phyloP scores from a whole-genome alignment of 768 basidiomycete genomes.

The Candolleomyces eurysporus region DNA sequence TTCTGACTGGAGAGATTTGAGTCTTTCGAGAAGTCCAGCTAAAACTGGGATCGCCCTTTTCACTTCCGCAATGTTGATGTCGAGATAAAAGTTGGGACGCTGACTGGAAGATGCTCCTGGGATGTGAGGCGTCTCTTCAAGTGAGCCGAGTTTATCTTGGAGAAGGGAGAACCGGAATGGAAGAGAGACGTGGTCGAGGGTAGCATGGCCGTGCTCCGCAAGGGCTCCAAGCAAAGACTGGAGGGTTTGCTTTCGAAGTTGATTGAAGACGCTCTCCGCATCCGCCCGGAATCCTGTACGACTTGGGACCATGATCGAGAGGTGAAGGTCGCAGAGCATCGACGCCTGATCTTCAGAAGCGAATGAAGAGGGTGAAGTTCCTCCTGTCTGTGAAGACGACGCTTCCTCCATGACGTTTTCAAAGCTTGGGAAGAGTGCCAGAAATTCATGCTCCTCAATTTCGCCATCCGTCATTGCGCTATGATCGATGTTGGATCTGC shows the following conservation, averaged over 20 bases:
- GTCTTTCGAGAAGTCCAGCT: conserved; percentile 45
- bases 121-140: conserved; percentile 11
- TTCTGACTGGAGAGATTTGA: conserved; percentile 60
- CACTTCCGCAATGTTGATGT: conserved; percentile 71
- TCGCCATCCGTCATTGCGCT: conserved; percentile 65
- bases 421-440: conserved; percentile 82
- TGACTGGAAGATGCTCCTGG: conserved; percentile 1
- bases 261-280: not conserved
- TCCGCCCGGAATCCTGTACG: not conserved
- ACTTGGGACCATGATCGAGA: conserved; percentile 33
- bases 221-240: conserved; percentile 29
- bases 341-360: conserved; percentile 31
- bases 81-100: conserved; percentile 75
- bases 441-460: conserved; percentile 80
- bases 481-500: conserved; percentile 52
- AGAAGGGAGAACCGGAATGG: conserved; percentile 53
- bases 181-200: conserved; percentile 50
- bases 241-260: conserved; percentile 31
- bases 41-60: conserved; percentile 58
- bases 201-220: conserved; percentile 31
- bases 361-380: conserved; percentile 24
- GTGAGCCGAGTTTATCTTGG: conserved; percentile 23
- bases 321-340: conserved; percentile 46
- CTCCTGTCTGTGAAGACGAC: conserved; percentile 9
- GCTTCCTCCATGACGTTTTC: conserved; percentile 52